Evolutionary conservation across 768 basidiomycete species (phyloP).

Genomic region (Hericium alpestre): DNA sequence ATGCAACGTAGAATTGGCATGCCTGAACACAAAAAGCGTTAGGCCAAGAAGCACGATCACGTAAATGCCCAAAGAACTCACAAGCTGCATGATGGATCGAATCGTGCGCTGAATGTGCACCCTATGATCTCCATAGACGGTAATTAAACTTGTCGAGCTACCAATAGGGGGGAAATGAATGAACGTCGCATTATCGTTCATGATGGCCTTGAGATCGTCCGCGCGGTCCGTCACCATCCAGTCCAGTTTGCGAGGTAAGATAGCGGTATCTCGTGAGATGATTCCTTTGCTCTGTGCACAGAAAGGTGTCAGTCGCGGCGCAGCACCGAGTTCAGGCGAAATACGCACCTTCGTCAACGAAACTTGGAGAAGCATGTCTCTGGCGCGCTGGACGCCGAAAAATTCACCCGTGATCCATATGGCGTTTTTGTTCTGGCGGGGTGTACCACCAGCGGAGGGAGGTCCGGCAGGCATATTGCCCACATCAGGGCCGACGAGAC

Average conservation of each 20-base stretch:
- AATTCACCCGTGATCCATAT: constrained; percentile 99
- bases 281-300: constrained; percentile 66
- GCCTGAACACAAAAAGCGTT: constrained; percentile 40
- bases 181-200: constrained; percentile 94
- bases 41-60: constrained; percentile 9
- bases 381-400: constrained; percentile 87
- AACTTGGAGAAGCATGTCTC: constrained; percentile 89
- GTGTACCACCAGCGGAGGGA: constrained; percentile 25
- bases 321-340: neutral
- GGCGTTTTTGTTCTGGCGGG: constrained; percentile 54
- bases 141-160: constrained; percentile 85
- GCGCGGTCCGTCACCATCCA: constrained; percentile 98
- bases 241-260: constrained; percentile 92
- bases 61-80: constrained; percentile 30
- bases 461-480: constrained; percentile 26
- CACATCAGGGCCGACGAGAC: constrained; percentile 64
- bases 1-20: constrained; percentile 93
- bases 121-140: constrained; percentile 86
- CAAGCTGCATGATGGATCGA: constrained; percentile 87
- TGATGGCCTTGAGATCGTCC: constrained; percentile 84
- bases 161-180: constrained; percentile 91
- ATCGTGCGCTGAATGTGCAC: constrained; percentile 93
- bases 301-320: neutral
- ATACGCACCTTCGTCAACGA: constrained; percentile 70
- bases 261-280: constrained; percentile 86